Base-by-base conservation (phyloP, 2,329 filamentous ascomycete genomes). In the Stromatinia cepivora region DNA sequence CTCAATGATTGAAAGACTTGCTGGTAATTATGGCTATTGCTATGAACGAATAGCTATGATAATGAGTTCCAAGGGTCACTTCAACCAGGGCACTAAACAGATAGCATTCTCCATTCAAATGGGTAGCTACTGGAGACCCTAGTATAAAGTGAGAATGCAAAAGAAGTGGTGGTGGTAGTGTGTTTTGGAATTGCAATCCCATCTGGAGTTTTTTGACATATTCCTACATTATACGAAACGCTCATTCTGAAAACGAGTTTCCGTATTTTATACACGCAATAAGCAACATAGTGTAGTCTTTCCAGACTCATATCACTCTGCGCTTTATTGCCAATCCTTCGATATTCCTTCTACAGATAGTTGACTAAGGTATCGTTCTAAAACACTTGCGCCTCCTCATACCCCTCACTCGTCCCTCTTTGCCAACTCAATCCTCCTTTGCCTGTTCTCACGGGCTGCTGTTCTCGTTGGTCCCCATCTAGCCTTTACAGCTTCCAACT, bases 401-500 rank as follows among this genome's bases (percentile, higher is more conserved):
- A 52, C 65, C 13, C 42, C 50, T 70, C 74, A 78, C 28, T 73
- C 76, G 31, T 75, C 77, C 50, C 72, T 72, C 22, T 73, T 71
- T 36, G 76, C 75, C 58, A 76, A 69, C 50, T 78, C 73, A 72
- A 81, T 82, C 72, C 88, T 82, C 80, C 84, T 85, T 75, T 80
- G 76, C 72, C 84, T 80, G 56, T 90, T 87, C 74, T 86, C 84
- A 69, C 83, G 80, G 17, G 88, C 88, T 76, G 83, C 81, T 42
- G 79, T 79, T 78, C 84, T 82, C 71, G 83, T 84, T 28, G 85
- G 82, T 15, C 88, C 87, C 87, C 87, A 90, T 65, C 83, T 79
- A n/a, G 80, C 80, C 80, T 83, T 83, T 70, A 84, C 81, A 48
- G 81, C 80, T 69, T 85, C 83, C 71, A 83, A 71, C 77, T 82